These are phyloP conservation scores for Globisporangium takayamanum DNA, from an alignment of 352 stramenopile genomes.

Conservation along the genomic window DNA sequence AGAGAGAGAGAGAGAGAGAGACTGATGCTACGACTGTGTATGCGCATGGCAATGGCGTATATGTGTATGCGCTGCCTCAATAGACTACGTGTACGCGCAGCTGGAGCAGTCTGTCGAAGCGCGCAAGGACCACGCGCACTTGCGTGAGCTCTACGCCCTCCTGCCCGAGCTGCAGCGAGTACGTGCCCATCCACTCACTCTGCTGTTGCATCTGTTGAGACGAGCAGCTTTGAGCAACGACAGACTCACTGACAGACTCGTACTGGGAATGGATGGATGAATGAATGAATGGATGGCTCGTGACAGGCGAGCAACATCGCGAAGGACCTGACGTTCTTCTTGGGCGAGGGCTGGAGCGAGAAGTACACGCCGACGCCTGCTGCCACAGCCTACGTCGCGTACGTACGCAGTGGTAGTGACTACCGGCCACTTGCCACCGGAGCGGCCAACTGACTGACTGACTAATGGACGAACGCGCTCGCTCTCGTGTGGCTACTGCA, in stretches of 20 bases:
- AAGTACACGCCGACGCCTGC: constrained; percentile 47
- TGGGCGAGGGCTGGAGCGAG: constrained; percentile 49
- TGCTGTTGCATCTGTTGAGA: neutral
- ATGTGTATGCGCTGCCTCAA: neutral
- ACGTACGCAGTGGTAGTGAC: neutral
- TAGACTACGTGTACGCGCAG: constrained; percentile 68
- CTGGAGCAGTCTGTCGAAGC: constrained; percentile 44
- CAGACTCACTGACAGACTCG: too few relatives aligned
- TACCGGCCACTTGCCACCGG: neutral
- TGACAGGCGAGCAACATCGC: constrained; percentile 47
- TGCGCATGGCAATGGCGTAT: neutral
- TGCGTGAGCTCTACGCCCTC: constrained; percentile 36
- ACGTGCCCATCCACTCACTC: neutral
- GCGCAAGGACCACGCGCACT: constrained; percentile 34
- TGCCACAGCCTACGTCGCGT: constrained; percentile 52
- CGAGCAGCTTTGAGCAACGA: too few relatives aligned
- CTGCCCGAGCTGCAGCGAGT: constrained; percentile 41
- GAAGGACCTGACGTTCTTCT: constrained; percentile 56
- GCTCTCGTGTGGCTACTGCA: constrained; percentile 7
- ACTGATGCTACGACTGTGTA: neutral
- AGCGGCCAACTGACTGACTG: neutral
- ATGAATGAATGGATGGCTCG: neutral
- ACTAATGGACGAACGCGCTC: too few relatives aligned
- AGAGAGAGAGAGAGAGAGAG: too few relatives aligned
- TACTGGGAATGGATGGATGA: too few relatives aligned